Evolutionary conservation across 495 filamentous ascomycete species (phyloP), one percentile per base, ranked within the genome.

Genomic region (Polyplosphaeria fusca): DNA sequence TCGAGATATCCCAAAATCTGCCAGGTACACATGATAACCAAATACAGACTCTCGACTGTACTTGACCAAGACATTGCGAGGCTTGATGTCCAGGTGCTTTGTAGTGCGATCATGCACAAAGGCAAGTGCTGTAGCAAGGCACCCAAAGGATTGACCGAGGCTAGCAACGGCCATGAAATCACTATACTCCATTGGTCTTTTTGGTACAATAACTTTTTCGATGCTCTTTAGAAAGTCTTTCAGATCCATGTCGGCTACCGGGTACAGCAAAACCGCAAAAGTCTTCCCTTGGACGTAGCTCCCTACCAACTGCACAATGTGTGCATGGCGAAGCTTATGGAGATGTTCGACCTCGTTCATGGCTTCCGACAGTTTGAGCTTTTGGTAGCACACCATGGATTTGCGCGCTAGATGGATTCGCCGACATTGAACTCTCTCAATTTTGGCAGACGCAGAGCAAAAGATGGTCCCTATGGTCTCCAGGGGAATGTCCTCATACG

Each of bases 41-140:
- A n/a, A 20, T 9, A 22, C 5, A 11, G 4, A 11, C 25, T 24
- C 11, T 9, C 9, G 5, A 27, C 18, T 9, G 9, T 13, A 5
- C 26, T n/a, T 20, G 27, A 58, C 44, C 1, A 55, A 35, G 13
- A 61, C 49, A 26, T 61, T 58, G 27, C n/a, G 3, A 2, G 62
- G 62, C 27, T 65, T 61, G 13, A 65, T 58, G 37, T 65, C 62
- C 58, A 57, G 57, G 35, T 65, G 62, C 22, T 57, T 61, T 9
- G 38, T 53, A 11, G 46, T 54, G n/a, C 49, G 45, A 1, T 2
- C 1, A 37, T 65, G 62, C 7, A 62, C 44, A 24, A 35, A 58
- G 3, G 52, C 1, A 18, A 65, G 20, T 4, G 63, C 53, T 12
- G 38, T 19, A 32, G 18, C 11, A 16, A 65, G 52, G 27, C 63